Percentiles rank a stretch among this genome's conserved stretches.
These are phyloP conservation scores for Picea sitchensis DNA, from an alignment of 75 land plant genomes.

Conservation along the genomic window DNA sequence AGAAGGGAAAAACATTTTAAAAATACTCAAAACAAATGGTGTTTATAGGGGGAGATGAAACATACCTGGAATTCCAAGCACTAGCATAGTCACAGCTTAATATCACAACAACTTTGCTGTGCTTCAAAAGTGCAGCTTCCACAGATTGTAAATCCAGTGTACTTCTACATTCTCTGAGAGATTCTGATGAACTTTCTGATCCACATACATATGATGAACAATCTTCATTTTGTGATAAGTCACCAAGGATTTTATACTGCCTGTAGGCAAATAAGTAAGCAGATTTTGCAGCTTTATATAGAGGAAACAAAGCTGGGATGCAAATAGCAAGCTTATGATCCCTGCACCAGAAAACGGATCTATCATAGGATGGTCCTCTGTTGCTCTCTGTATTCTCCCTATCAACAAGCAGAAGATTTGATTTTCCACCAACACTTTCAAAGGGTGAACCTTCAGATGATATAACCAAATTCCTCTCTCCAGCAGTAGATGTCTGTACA, in stretches of 20 bases:
- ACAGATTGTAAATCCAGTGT: background rate
- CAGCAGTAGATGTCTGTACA: background rate
- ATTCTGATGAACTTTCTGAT: background rate
- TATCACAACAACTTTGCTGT: constrained; percentile 41
- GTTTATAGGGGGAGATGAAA: background rate
- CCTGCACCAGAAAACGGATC: constrained; percentile 35
- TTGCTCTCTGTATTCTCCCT: background rate
- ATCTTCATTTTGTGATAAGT: background rate
- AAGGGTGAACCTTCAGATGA: background rate
- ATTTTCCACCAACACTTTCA: background rate
- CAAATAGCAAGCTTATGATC: constrained; percentile 52
- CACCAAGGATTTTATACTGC: constrained; percentile 16
- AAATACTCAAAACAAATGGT: background rate
- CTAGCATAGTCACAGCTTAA: constrained; percentile 35
- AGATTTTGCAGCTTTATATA: constrained; percentile 39
- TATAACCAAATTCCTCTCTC: background rate
- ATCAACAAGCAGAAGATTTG: background rate
- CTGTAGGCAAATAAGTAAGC: constrained; percentile 28
- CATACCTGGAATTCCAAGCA: constrained; percentile 57
- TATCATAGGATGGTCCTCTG: constrained; percentile 18
- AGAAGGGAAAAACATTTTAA: background rate
- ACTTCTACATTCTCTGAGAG: background rate
- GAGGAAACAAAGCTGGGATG: constrained; percentile 19
- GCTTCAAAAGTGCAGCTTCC: constrained; percentile 43
- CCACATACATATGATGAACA: background rate